Base-by-base conservation (phyloP, 148 eudicot genomes). In the Vaccinium macrocarpon region DNA sequence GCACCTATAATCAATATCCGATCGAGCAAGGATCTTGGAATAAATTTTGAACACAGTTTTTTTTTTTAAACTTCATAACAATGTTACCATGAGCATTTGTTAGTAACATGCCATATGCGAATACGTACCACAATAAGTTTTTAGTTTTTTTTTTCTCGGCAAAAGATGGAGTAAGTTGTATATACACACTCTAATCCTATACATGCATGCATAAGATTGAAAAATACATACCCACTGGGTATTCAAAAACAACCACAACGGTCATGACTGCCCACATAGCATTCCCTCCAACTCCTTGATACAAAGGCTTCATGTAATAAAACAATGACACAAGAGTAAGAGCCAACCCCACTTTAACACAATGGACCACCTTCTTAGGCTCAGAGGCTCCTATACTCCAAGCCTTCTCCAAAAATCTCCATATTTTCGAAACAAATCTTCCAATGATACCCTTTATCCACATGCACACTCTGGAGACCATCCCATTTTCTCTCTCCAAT, bases 221-320 rank as follows among this genome's bases (percentile, higher is more conserved):
- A 51, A 15, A 23, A 27, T 13, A 82, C 91, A 57, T 89, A 96
- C 99, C 99, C 1, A 92, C 95, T 8, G 94, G 91, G 87, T 92
- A 96, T 83, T 96, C 98, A 72, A 93, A 93, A 35, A 91, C 99
- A 1, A 96, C 97, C 68, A 94, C 98, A 49, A 94, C 97, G 0
- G 99, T 96, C 98, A 96, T 92, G 25, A 96, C 86, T 68, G 98
- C 98, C 98, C 98, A 96, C 97, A 96, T 96, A 84, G 98, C 98
- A 92, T 87, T 93, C 71, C 94, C 93, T 66, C 99, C 99, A 70
- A 94, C 89, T 48, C 98, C 91, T 8, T 94, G 92, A 85, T 94
- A 94, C 75, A 96, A 88, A 80, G 99, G 97, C 88, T 95, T 94
- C 94, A 92, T 88, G 90, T 91, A 96, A 66, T 96, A 96, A 83